Conservation (phyloP, 2,329 filamentous ascomycete genomes). For the Exophiala lecanii-corni region DNA sequence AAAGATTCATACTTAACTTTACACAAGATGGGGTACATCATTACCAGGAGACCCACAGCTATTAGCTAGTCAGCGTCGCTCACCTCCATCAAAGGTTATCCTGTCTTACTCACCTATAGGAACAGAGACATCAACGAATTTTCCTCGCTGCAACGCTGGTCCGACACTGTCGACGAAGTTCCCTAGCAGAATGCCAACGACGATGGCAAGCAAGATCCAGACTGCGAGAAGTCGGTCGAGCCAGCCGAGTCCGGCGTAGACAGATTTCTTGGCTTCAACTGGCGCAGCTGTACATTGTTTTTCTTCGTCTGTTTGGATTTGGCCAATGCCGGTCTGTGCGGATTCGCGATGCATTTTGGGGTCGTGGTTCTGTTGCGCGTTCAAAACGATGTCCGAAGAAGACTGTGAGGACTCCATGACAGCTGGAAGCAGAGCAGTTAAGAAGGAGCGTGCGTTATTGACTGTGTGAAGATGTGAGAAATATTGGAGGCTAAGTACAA, state of each 20-base stretch:
- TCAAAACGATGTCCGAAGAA: not conserved
- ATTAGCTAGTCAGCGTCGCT: constrained; percentile 23
- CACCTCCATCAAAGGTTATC: not conserved
- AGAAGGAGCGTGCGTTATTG: not conserved
- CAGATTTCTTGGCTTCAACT: constrained; percentile 20
- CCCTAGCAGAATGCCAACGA: constrained; percentile 67
- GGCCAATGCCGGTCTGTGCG: not conserved
- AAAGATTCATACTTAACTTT: constrained; percentile 76
- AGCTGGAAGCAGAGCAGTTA: not conserved
- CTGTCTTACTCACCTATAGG: constrained; percentile 52
- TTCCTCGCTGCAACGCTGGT: constrained; percentile 61
- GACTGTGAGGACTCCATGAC: not conserved
- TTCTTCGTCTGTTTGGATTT: constrained; percentile 5
- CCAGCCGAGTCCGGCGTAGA: constrained; percentile 49
- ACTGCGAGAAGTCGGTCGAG: constrained; percentile 62
- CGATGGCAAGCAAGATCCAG: constrained; percentile 78
- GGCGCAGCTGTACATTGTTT: constrained; percentile 1
- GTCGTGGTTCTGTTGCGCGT: not conserved
- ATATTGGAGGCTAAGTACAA: not conserved
- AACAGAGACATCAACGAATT: constrained; percentile 66
- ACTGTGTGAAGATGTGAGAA: not conserved
- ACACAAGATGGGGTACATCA: constrained; percentile 94
- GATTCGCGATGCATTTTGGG: not conserved
- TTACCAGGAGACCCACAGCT: constrained; percentile 77
- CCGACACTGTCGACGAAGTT: constrained; percentile 66